Evolutionary conservation across 108 stramenopile species (phyloP).

Genomic region (Skeletonema potamos): DNA sequence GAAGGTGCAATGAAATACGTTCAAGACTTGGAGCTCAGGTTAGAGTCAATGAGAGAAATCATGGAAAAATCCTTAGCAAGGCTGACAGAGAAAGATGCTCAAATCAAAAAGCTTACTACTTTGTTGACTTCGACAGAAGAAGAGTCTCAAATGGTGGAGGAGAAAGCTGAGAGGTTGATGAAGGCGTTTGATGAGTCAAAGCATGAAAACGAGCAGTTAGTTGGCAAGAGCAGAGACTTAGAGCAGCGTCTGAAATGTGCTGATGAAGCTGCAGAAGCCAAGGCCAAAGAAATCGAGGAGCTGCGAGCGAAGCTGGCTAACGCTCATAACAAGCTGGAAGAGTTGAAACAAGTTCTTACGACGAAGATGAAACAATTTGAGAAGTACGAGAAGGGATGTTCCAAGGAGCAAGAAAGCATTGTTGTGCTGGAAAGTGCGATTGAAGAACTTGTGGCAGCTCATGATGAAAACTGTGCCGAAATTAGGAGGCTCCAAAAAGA

Average conservation of each 20-base stretch:
- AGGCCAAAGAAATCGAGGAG: slow-evolving; percentile 21
- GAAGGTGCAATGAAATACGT: slow-evolving; percentile 9
- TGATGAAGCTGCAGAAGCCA: neutral
- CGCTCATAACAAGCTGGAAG: slow-evolving; percentile 10
- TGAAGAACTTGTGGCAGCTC: neutral
- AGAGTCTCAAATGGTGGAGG: slow-evolving; percentile 9
- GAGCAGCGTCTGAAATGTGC: slow-evolving; percentile 20
- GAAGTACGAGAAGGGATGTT: slow-evolving; percentile 21
- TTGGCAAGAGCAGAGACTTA: slow-evolving; percentile 11
- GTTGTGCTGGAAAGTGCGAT: slow-evolving; percentile 30
- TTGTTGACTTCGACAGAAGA: slow-evolving; percentile 5
- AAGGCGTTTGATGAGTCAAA: slow-evolving; percentile 17
- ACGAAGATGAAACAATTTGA: slow-evolving; percentile 23
- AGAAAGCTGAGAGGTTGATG: slow-evolving; percentile 17
- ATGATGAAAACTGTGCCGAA: neutral
- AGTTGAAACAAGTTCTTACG: slow-evolving; percentile 18
- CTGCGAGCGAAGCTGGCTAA: slow-evolving; percentile 7
- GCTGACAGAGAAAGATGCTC: slow-evolving; percentile 12
- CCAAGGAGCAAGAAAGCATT: slow-evolving; percentile 41
- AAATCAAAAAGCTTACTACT: slow-evolving; percentile 7
- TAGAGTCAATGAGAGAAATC: slow-evolving; percentile 6
- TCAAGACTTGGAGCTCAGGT: slow-evolving; percentile 11
- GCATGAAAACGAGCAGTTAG: slow-evolving; percentile 14
- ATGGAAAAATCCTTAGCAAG: neutral
- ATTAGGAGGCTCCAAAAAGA: neutral